phyloP scores from a whole-genome alignment of 768 basidiomycete species.

The Boletus pseudo-olivaceus region DNA sequence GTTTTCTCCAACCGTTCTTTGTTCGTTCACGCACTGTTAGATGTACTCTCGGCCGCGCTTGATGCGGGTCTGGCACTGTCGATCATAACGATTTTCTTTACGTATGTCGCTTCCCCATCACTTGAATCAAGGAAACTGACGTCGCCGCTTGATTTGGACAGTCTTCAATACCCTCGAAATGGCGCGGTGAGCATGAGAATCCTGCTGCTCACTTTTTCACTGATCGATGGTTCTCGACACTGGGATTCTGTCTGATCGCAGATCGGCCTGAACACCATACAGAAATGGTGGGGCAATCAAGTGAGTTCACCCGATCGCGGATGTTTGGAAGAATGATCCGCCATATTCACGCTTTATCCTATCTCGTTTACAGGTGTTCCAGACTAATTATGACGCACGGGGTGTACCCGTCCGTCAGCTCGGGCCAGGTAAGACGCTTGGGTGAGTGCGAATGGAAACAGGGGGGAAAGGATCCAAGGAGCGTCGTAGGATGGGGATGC shows the following conservation, averaged over 20 bases:
- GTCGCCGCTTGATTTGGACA: background rate
- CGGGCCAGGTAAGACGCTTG: constrained; percentile 23
- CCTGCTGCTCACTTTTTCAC: background rate
- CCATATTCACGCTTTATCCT: background rate
- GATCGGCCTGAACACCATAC: constrained; percentile 20
- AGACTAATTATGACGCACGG: constrained; percentile 14
- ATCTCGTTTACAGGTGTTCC: constrained; percentile 18
- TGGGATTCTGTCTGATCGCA: background rate
- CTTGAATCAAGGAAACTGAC: background rate
- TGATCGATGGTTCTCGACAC: background rate
- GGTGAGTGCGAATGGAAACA: background rate
- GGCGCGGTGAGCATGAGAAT: constrained; percentile 18
- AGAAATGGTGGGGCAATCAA: constrained; percentile 30
- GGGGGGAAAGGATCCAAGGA: background rate
- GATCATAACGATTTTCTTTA: constrained; percentile 65
- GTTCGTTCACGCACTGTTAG: constrained; percentile 29
- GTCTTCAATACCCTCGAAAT: constrained; percentile 27
- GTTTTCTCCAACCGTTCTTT: background rate
- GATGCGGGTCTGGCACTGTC: constrained; percentile 72
- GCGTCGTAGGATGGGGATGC: background rate
- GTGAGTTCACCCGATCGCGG: constrained; percentile 4
- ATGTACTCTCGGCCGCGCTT: constrained; percentile 71
- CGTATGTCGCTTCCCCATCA: constrained; percentile 37
- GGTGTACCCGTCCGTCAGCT: constrained; percentile 29
- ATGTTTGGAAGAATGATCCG: background rate